Percentiles rank a stretch among this genome's conserved stretches.
Evolutionary conservation across 169 alveolate species (phyloP).

Genomic region (Cystoisospora suis): DNA sequence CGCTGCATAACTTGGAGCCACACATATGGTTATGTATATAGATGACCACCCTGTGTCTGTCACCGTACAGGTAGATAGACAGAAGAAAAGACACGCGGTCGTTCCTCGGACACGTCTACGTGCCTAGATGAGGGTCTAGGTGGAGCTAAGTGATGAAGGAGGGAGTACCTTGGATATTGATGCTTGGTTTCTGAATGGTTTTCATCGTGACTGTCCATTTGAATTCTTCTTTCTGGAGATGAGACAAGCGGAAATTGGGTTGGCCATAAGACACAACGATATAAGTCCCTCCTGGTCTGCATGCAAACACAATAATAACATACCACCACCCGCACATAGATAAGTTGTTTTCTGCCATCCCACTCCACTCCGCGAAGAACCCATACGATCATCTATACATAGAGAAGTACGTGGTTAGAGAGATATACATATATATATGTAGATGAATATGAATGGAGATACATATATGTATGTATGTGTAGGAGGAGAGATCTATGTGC

Average conservation of each 20-base stretch:
- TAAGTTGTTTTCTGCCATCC: too few relatives aligned
- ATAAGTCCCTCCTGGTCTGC: slow-evolving; percentile 83
- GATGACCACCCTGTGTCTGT: not conserved
- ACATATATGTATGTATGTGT: too few relatives aligned
- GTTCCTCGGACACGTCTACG: not conserved
- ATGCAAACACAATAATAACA: too few relatives aligned
- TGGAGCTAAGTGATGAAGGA: not conserved
- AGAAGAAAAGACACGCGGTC: not conserved
- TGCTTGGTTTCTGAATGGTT: slow-evolving; percentile 37
- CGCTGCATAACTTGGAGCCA: not conserved
- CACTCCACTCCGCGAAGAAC: too few relatives aligned
- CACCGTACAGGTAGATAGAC: not conserved
- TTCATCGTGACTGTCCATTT: slow-evolving; percentile 44
- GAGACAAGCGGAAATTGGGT: slow-evolving; percentile 84
- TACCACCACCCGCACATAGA: too few relatives aligned
- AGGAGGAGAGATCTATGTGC: too few relatives aligned
- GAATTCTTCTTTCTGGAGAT: slow-evolving; percentile 74
- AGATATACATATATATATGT: too few relatives aligned
- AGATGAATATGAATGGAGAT: too few relatives aligned
- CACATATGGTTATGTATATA: not conserved
- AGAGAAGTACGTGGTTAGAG: too few relatives aligned
- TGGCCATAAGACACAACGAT: slow-evolving; percentile 89
- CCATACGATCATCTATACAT: too few relatives aligned
- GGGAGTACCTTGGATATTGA: slow-evolving; percentile 5
- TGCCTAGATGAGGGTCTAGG: not conserved